These are phyloP conservation scores for Gamarada debralockiae DNA, from an alignment of 495 filamentous ascomycete genomes.

Conservation along the genomic window DNA sequence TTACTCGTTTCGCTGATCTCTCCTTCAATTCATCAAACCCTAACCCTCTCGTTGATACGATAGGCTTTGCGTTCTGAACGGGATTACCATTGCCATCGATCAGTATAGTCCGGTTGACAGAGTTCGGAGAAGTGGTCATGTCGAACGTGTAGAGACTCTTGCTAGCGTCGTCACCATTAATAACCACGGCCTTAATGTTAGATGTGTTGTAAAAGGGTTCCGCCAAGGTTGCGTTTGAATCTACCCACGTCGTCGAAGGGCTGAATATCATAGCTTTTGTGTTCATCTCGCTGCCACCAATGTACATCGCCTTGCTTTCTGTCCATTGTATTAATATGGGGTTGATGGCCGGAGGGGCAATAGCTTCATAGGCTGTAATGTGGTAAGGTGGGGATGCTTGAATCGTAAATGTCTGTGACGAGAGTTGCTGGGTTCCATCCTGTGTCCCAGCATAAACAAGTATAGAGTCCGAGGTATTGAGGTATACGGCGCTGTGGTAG, in stretches of 20 bases:
- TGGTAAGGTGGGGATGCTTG: slow-evolving; percentile 54
- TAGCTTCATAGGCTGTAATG: slow-evolving; percentile 48
- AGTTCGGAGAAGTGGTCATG: slow-evolving; percentile 71
- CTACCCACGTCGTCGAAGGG: slow-evolving; percentile 54
- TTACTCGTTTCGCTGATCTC: slow-evolving; percentile 9
- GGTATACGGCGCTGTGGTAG: slow-evolving; percentile 72
- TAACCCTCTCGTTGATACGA: background rate
- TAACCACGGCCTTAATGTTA: slow-evolving; percentile 50
- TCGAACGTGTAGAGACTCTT: slow-evolving; percentile 83
- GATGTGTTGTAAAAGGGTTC: slow-evolving; percentile 50
- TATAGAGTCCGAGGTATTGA: slow-evolving; percentile 66
- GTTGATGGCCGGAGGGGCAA: slow-evolving; percentile 55
- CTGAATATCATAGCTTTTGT: slow-evolving; percentile 63
- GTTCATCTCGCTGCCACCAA: slow-evolving; percentile 70
- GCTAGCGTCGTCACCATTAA: slow-evolving; percentile 70
- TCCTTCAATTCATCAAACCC: background rate
- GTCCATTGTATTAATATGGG: slow-evolving; percentile 81
- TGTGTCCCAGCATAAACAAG: slow-evolving; percentile 78
- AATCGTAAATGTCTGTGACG: slow-evolving; percentile 75
- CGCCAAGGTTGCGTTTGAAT: slow-evolving; percentile 58
- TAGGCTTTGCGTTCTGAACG: slow-evolving; percentile 26
- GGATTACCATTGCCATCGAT: slow-evolving; percentile 37
- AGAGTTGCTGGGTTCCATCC: slow-evolving; percentile 46
- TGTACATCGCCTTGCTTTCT: slow-evolving; percentile 61
- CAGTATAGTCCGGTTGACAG: slow-evolving; percentile 63